A percentile compares a stretch with the other conserved stretches of the same genome.
Conservation (phyloP, 306 rosid species). For the Fragaria vesca region DNA sequence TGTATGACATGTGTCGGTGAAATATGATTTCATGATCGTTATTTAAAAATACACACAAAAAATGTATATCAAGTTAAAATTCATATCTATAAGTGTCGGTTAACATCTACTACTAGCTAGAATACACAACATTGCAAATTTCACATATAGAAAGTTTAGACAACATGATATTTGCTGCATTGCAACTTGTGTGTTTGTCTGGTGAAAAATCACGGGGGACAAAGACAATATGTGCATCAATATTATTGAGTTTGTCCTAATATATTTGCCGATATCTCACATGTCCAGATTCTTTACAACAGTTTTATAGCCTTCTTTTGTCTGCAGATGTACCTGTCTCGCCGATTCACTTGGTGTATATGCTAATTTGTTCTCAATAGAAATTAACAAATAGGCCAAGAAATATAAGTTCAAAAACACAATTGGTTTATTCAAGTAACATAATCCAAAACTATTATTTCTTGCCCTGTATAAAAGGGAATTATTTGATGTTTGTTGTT, state of each 20-base stretch:
- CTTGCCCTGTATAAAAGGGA: not conserved
- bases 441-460: not conserved
- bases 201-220: constrained; percentile 4
- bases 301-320: not conserved
- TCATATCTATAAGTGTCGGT: not conserved
- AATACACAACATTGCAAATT: not conserved
- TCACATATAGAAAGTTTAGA: not conserved
- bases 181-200: constrained; percentile 3
- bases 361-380: not conserved
- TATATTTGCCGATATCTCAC: constrained; percentile 8
- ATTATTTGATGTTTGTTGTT: not conserved
- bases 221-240: not conserved
- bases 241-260: not conserved
- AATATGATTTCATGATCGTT: too few species aligned
- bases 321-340: not conserved
- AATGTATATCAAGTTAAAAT: not conserved
- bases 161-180: not conserved
- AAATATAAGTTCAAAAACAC: not conserved
- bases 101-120: not conserved
- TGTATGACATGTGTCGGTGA: too few species aligned
- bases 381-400: not conserved
- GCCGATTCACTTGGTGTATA: not conserved
- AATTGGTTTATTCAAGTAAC: not conserved
- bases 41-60: too few species aligned
- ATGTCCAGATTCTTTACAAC: not conserved